Evolutionary conservation across 2,329 filamentous ascomycete species (phyloP).

Genomic region (Penicillium hesseltinei): DNA sequence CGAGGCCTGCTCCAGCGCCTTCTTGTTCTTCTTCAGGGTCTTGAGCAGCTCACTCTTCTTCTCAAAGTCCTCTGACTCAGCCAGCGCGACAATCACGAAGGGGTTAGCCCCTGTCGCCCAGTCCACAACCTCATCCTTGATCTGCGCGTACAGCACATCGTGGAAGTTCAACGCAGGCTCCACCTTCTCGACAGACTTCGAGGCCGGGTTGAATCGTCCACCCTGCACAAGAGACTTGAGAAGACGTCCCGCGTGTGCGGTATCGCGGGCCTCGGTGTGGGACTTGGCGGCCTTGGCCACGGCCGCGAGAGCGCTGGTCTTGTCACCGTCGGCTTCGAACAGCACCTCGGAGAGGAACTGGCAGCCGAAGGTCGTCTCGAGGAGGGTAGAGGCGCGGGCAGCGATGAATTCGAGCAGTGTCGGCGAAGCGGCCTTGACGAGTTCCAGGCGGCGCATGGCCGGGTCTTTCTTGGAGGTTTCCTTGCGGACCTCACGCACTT

Average conservation of each 20-base stretch:
- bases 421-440: constrained; percentile 71
- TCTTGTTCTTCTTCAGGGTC: constrained; percentile 70
- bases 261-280: constrained; percentile 54
- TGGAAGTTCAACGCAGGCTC: constrained; percentile 79
- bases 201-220: constrained; percentile 75
- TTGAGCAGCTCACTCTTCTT: constrained; percentile 66
- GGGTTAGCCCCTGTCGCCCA: constrained; percentile 87
- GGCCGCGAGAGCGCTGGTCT: constrained; percentile 69
- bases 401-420: constrained; percentile 72
- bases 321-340: constrained; percentile 72
- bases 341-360: constrained; percentile 83
- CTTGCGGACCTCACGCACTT: constrained; percentile 75
- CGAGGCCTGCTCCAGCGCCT: constrained; percentile 61
- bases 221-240: constrained; percentile 88
- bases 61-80: constrained; percentile 71
- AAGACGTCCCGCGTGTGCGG: constrained; percentile 72
- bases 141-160: constrained; percentile 74
- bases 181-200: constrained; percentile 67
- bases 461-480: constrained; percentile 92
- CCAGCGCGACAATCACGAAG: constrained; percentile 78
- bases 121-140: constrained; percentile 68
- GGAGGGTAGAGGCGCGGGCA: constrained; percentile 64
- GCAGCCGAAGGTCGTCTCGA: constrained; percentile 75
- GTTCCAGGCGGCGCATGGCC: constrained; percentile 69
- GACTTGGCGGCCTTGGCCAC: constrained; percentile 51